These are phyloP conservation scores for Xylariaceae sp. DNA, from an alignment of 2,329 filamentous ascomycete species.

Conservation along the genomic window DNA sequence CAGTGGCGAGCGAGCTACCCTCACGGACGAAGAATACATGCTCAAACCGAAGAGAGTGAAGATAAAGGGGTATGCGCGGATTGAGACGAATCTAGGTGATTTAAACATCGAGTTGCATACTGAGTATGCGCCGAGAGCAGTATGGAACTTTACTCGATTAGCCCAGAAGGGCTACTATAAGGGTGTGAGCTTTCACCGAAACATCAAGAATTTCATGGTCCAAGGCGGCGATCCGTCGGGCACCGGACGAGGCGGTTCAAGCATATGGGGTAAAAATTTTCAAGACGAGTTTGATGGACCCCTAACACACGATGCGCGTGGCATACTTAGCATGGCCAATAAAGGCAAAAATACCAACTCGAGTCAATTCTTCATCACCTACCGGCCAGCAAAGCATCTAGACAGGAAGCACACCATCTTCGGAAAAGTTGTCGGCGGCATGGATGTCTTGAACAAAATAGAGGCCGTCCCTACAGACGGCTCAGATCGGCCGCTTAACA, in stretches of 20 bases:
- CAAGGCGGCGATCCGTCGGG: conserved; percentile 95
- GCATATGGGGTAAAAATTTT: conserved; percentile 94
- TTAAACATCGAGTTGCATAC: conserved; percentile 88
- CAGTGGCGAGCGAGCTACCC: conserved; percentile 78
- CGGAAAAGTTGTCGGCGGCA: conserved; percentile 77
- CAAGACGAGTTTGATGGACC: conserved; percentile 92
- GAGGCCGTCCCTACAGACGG: conserved; percentile 77
- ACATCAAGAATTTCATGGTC: conserved; percentile 96
- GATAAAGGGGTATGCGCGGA: conserved; percentile 85
- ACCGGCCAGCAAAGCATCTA: conserved; percentile 80
- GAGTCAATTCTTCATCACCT: conserved; percentile 92
- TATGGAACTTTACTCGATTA: conserved; percentile 94
- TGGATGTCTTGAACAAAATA: conserved; percentile 72
- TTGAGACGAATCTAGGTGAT: conserved; percentile 83
- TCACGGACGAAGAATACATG: conserved; percentile 97
- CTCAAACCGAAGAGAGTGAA: conserved; percentile 87
- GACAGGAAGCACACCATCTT: conserved; percentile 98
- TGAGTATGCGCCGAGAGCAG: conserved; percentile 87
- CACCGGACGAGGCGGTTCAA: conserved; percentile 85
- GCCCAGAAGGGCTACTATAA: conserved; percentile 90
- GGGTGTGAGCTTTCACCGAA: conserved; percentile 83
- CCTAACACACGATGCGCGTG: conserved; percentile 77
- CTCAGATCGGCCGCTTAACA: conserved; percentile 73
- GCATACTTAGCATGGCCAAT: conserved; percentile 92
- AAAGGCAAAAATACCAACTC: conserved; percentile 98